phyloP scores from a whole-genome alignment of 441 rosid genomes.

The Arabidopsis lyrata region DNA sequence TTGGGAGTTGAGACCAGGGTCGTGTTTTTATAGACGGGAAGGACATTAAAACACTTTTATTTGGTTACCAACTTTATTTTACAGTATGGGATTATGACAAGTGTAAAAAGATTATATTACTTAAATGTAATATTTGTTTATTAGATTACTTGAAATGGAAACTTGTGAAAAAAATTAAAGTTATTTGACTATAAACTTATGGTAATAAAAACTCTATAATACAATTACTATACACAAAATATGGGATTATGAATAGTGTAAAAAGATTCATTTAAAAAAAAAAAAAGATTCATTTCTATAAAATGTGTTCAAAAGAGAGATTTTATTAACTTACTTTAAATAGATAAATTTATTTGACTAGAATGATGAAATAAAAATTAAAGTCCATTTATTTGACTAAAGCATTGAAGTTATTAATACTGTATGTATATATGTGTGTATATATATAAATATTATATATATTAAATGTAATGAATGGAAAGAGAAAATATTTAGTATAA shows the following conservation, averaged over 20 bases:
- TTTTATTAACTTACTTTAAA: neutral
- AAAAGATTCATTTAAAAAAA: neutral
- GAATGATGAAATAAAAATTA: neutral
- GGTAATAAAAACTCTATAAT: neutral
- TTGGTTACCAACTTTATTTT: neutral
- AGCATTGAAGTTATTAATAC: no score
- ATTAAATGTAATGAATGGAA: no score
- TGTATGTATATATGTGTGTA: no score
- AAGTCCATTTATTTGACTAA: neutral
- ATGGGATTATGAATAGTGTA: conserved; percentile 4
- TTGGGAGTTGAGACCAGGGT: conserved; percentile 23
- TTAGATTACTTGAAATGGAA: neutral
- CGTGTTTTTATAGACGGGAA: conserved; percentile 36
- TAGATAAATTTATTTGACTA: neutral
- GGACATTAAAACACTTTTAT: neutral
- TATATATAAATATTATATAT: no score
- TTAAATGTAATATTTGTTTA: neutral
- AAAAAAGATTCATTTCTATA: neutral
- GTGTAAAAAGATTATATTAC: neutral
- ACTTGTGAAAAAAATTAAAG: neutral
- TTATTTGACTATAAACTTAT: neutral
- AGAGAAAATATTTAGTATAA: neutral
- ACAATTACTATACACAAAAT: neutral
- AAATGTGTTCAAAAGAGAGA: neutral
- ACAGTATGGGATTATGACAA: neutral